Evolutionary conservation across 1,284 basidiomycete species (phyloP).

Genomic region (Tilletia setariae): DNA sequence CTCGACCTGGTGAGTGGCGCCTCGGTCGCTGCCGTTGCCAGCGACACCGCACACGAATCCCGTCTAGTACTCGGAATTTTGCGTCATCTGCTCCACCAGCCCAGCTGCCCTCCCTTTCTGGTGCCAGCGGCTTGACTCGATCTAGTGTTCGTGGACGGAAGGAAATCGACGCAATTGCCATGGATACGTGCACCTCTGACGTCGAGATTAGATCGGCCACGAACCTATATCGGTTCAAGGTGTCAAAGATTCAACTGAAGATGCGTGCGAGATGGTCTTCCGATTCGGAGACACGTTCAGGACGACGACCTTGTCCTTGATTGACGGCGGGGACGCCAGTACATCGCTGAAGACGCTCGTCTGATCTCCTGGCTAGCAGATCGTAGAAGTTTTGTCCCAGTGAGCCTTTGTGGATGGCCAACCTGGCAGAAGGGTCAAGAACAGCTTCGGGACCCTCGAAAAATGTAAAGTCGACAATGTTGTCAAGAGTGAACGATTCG

Average conservation of each 20-base stretch:
- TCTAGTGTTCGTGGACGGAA: slow-evolving; percentile 45
- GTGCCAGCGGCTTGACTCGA: too few relatives aligned
- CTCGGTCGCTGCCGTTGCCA: too few relatives aligned
- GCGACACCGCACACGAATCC: too few relatives aligned
- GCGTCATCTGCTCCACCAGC: too few relatives aligned
- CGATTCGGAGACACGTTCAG: slow-evolving; percentile 93
- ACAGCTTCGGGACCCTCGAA: slow-evolving; percentile 37
- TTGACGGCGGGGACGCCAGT: slow-evolving; percentile 60
- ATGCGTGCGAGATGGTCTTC: slow-evolving; percentile 95
- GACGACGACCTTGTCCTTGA: slow-evolving; percentile 90
- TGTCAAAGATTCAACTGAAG: slow-evolving; percentile 87
- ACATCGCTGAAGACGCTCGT: slow-evolving; percentile 74
- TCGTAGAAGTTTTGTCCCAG: slow-evolving; percentile 91
- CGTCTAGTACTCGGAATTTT: too few relatives aligned
- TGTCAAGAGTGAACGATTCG: slow-evolving; percentile 89
- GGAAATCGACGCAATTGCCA: slow-evolving; percentile 64
- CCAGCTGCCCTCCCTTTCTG: too few relatives aligned
- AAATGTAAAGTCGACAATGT: slow-evolving; percentile 59
- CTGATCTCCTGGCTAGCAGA: slow-evolving; percentile 68
- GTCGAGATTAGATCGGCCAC: slow-evolving; percentile 97
- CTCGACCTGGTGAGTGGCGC: too few relatives aligned
- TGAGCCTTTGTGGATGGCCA: slow-evolving; percentile 52
- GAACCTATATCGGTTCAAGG: slow-evolving; percentile 84
- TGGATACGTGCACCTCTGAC: slow-evolving; percentile 93
- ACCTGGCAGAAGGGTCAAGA: slow-evolving; percentile 33